These are phyloP conservation scores for Penicillium sp. DNA, from an alignment of 2,329 filamentous ascomycete genomes.

Conservation along the genomic window DNA sequence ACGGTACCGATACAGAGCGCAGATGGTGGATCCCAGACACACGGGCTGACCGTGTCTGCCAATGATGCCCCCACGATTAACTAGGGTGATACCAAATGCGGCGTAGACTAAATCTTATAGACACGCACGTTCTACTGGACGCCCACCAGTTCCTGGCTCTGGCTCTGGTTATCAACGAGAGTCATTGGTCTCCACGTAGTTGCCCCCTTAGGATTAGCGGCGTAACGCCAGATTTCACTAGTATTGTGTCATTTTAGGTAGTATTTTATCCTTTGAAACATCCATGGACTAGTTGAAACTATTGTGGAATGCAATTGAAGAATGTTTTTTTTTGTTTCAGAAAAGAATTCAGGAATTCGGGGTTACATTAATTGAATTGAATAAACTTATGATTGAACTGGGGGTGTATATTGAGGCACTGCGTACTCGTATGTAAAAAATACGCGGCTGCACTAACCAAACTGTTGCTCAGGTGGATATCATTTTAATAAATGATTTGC, in stretches of 20 bases:
- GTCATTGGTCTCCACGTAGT: conserved; percentile 14
- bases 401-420: background rate
- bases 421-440: background rate
- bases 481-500: no score
- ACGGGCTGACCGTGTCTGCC: conserved; percentile 2
- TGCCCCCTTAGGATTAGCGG: conserved; percentile 14
- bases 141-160: conserved; percentile 21
- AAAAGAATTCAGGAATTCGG: background rate
- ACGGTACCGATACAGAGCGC: conserved; percentile 17
- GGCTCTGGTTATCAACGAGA: conserved; percentile 9
- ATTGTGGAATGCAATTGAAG: conserved; percentile 2
- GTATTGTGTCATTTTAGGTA: conserved; percentile 4
- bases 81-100: conserved; percentile 21
- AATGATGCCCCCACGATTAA: conserved; percentile 10
- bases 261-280: background rate
- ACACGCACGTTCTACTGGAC: conserved; percentile 21
- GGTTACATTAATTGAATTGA: background rate
- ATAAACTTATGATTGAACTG: background rate
- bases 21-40: conserved; percentile 5
- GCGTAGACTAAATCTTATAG: conserved; percentile 22
- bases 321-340: conserved; percentile 1
- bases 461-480: background rate
- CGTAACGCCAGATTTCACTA: conserved; percentile 12
- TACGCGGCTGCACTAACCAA: background rate
- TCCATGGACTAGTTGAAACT: no score